Percentiles rank a stretch among this genome's conserved stretches.
Evolutionary conservation across 148 eudicot species (phyloP).

Genomic region (Linanthus parryae): DNA sequence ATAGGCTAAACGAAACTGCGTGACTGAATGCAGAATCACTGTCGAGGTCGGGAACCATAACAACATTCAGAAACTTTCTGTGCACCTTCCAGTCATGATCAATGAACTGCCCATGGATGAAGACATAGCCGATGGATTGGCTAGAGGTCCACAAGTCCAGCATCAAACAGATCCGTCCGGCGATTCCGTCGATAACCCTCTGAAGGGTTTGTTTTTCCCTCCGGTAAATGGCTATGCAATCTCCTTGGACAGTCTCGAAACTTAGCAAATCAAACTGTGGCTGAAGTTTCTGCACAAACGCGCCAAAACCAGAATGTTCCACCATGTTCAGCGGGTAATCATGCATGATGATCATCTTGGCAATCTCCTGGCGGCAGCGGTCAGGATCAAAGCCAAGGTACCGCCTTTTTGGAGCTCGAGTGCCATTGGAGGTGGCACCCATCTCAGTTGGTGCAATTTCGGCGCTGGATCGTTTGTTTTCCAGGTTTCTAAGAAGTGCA

Average conservation of each 20-base stretch:
- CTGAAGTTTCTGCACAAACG: slow-evolving; percentile 30
- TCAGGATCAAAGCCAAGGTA: slow-evolving; percentile 31
- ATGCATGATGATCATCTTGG: slow-evolving; percentile 35
- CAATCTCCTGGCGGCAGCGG: slow-evolving; percentile 30
- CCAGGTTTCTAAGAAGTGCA: slow-evolving; percentile 44
- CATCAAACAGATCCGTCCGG: slow-evolving; percentile 62
- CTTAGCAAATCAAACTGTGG: slow-evolving; percentile 37
- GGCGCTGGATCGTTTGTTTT: slow-evolving; percentile 28
- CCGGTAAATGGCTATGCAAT: slow-evolving; percentile 49
- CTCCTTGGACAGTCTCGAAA: slow-evolving; percentile 34
- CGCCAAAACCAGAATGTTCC: slow-evolving; percentile 34
- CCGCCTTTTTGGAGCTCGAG: slow-evolving; percentile 40
- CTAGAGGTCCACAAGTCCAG: slow-evolving; percentile 63
- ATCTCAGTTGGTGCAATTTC: slow-evolving; percentile 29
- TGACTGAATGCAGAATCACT: slow-evolving; percentile 76
- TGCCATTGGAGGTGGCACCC: slow-evolving; percentile 21
- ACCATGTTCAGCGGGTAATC: slow-evolving; percentile 42
- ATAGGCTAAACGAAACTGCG: slow-evolving; percentile 72
- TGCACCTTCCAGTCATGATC: slow-evolving; percentile 76
- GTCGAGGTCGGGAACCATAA: slow-evolving; percentile 84
- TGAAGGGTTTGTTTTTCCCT: slow-evolving; percentile 61
- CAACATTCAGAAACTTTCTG: slow-evolving; percentile 62
- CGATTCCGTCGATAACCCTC: slow-evolving; percentile 45
- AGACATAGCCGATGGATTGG: slow-evolving; percentile 53
- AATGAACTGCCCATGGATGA: slow-evolving; percentile 60